These are phyloP conservation scores for Lithocarpus polystachyus DNA, from an alignment of 306 rosid species.

Conservation along the genomic window DNA sequence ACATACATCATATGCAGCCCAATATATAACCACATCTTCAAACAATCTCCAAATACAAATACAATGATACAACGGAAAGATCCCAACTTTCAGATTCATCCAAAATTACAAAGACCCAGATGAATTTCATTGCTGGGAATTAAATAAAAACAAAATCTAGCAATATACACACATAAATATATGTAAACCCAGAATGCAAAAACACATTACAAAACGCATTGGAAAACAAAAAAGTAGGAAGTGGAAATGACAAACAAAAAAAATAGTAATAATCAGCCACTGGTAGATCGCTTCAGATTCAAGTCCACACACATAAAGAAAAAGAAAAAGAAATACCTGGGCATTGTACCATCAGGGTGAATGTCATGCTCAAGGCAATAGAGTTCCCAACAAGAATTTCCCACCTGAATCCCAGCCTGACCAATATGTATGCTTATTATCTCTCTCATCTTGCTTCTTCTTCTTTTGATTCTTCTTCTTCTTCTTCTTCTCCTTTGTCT, in stretches of 20 bases:
- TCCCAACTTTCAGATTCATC: neutral
- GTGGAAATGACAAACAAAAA: too few relatives aligned
- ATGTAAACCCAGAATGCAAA: too few relatives aligned
- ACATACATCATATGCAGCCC: neutral
- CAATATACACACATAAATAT: neutral
- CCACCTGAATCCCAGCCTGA: conserved; percentile 97
- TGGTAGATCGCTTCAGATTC: too few relatives aligned
- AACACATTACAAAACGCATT: too few relatives aligned
- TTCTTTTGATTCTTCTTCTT: neutral
- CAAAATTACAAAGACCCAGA: neutral
- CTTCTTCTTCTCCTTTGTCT: neutral
- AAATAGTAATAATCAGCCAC: too few relatives aligned
- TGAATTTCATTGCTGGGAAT: neutral
- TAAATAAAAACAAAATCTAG: neutral
- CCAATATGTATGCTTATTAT: conserved; percentile 96
- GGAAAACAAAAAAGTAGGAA: too few relatives aligned
- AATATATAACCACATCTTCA: neutral
- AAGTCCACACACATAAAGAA: too few relatives aligned
- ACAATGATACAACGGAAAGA: neutral
- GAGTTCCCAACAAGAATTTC: conserved; percentile 99
- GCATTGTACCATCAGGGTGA: conserved; percentile 91
- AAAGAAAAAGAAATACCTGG: conserved; percentile 35
- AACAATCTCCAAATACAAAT: neutral
- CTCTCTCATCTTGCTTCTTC: conserved; percentile 62
- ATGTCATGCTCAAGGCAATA: conserved; percentile 98